phyloP scores from a whole-genome alignment of 2,329 filamentous ascomycete genomes.

The Trichoderma cornu-damae region DNA sequence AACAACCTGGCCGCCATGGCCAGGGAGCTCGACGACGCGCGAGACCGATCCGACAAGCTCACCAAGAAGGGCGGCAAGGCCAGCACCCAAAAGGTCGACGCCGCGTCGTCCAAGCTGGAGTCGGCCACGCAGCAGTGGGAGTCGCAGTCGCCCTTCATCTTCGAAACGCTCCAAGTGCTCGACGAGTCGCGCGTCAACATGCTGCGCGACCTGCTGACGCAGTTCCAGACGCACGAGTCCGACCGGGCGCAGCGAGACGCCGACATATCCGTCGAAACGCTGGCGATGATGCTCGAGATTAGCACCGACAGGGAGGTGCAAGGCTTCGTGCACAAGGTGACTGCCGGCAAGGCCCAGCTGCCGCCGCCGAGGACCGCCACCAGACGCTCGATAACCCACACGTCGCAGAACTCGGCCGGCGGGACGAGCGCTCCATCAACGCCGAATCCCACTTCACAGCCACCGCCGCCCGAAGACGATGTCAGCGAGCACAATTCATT shows the following conservation, averaged over 20 bases:
- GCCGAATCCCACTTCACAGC: slow-evolving; percentile 10
- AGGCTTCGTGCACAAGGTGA: slow-evolving; percentile 52
- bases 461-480: slow-evolving; percentile 25
- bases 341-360: slow-evolving; percentile 36
- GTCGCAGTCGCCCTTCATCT: slow-evolving; percentile 88
- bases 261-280: slow-evolving; percentile 67
- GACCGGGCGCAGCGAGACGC: slow-evolving; percentile 77
- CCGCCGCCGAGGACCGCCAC: slow-evolving; percentile 40
- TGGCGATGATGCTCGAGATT: slow-evolving; percentile 79
- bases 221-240: slow-evolving; percentile 86
- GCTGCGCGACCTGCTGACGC: slow-evolving; percentile 83
- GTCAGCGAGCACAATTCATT: slow-evolving; percentile 42
- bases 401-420: slow-evolving; percentile 14
- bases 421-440: slow-evolving; percentile 19
- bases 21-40: slow-evolving; percentile 76
- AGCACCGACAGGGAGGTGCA: slow-evolving; percentile 84
- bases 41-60: slow-evolving; percentile 81
- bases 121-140: slow-evolving; percentile 84
- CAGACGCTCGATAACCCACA: slow-evolving; percentile 36
- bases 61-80: slow-evolving; percentile 72
- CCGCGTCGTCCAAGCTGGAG: slow-evolving; percentile 67
- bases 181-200: slow-evolving; percentile 89
- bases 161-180: slow-evolving; percentile 83
- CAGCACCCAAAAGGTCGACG: slow-evolving; percentile 71
- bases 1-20: slow-evolving; percentile 75